Evolutionary conservation across 306 rosid genomes (phyloP).

Genomic region (Sindora glabra): DNA sequence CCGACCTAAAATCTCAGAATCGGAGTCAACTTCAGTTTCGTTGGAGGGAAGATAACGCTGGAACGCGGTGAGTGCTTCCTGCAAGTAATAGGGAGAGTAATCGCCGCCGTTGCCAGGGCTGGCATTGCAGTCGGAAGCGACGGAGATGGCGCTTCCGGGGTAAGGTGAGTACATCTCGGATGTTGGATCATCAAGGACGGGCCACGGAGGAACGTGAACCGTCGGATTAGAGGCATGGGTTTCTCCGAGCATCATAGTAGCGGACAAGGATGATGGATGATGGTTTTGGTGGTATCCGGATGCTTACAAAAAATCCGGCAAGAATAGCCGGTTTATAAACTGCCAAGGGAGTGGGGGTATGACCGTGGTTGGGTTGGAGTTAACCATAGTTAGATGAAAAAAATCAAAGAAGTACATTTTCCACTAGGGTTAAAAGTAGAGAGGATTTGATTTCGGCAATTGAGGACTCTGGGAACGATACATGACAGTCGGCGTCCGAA

Average conservation of each 20-base stretch:
- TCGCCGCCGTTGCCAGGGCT: slow-evolving; percentile 37
- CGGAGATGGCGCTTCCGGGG: slow-evolving; percentile 31
- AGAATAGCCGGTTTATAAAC: slow-evolving; percentile 41
- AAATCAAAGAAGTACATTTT: slow-evolving; percentile 14
- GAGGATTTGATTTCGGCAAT: slow-evolving; percentile 3
- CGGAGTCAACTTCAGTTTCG: slow-evolving; percentile 47
- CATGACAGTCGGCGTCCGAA: slow-evolving; percentile 7
- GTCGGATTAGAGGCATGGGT: slow-evolving; percentile 59
- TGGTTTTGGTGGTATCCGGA: neutral
- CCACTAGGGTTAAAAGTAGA: slow-evolving; percentile 38
- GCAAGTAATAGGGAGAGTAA: slow-evolving; percentile 42
- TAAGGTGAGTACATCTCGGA: slow-evolving; percentile 37
- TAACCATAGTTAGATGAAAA: slow-evolving; percentile 41
- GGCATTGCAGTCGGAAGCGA: slow-evolving; percentile 36
- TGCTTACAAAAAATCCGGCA: slow-evolving; percentile 34
- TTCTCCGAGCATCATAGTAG: slow-evolving; percentile 69
- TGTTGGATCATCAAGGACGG: slow-evolving; percentile 43
- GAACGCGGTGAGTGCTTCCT: slow-evolving; percentile 52
- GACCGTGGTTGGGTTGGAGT: slow-evolving; percentile 31
- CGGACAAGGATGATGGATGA: too few species aligned
- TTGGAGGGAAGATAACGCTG: slow-evolving; percentile 59
- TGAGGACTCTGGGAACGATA: too few species aligned
- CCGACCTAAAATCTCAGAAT: slow-evolving; percentile 32
- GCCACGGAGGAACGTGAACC: slow-evolving; percentile 68
- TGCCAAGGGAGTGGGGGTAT: neutral